Evolutionary conservation across 2,329 filamentous ascomycete genomes (phyloP).

Genomic region (Cryphonectria naterciae): DNA sequence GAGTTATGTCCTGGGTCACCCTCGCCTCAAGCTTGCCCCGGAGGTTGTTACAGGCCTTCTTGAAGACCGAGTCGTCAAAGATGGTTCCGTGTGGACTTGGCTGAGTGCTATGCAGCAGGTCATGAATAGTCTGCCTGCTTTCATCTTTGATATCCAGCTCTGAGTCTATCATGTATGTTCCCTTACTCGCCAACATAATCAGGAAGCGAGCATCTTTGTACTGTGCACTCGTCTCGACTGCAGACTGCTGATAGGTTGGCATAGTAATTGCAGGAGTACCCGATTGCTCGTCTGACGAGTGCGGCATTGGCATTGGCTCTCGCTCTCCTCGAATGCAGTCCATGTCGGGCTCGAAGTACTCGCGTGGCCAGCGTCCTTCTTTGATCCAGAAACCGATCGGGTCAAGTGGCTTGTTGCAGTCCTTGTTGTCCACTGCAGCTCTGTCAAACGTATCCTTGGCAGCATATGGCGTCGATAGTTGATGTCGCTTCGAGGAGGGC

Average conservation of each 20-base stretch:
- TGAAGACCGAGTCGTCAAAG: slow-evolving; percentile 42
- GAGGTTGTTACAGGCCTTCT: slow-evolving; percentile 38
- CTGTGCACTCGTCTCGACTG: background rate
- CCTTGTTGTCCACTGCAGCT: too few species aligned
- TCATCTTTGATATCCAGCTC: slow-evolving; percentile 14
- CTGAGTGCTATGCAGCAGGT: slow-evolving; percentile 33
- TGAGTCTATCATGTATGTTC: background rate
- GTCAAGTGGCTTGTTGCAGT: background rate
- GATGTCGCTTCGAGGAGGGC: background rate
- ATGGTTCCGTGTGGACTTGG: slow-evolving; percentile 37
- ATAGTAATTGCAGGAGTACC: background rate
- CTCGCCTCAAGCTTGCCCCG: slow-evolving; percentile 39
- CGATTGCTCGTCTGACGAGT: background rate
- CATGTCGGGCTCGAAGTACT: background rate
- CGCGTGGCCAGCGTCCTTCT: background rate
- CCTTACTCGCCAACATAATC: background rate
- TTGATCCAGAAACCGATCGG: background rate
- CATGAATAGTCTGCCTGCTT: slow-evolving; percentile 38
- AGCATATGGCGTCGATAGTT: background rate
- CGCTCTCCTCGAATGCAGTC: background rate
- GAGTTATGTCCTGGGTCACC: slow-evolving; percentile 40
- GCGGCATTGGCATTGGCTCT: background rate
- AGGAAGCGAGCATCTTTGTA: background rate
- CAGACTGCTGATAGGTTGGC: background rate
- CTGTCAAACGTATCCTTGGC: background rate